Base-by-base conservation (phyloP, 768 basidiomycete genomes). In the Macrolepiota dolichaula region DNA sequence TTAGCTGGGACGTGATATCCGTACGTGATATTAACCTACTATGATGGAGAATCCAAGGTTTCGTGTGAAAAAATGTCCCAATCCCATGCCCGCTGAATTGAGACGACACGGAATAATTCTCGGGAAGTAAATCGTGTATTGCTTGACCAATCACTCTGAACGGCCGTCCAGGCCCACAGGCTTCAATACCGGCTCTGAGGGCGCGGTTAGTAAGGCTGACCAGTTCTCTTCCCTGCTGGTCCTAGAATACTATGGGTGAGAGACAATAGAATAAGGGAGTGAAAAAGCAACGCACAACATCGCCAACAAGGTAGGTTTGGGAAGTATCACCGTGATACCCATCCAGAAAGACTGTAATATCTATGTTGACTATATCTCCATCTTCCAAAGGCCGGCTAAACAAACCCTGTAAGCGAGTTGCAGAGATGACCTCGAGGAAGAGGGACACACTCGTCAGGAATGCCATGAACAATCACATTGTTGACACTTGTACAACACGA, bases 261-360 rank as follows among this genome's bases (percentile, higher is more conserved):
- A 7, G 19, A n/a, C 46, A 19, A n/a, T 17, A 19, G 12, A 49
- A 38, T 51, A 22, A 11, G 32, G 19, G 40, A 52, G 32, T n/a
- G 32, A 2, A 12, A 46, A 9, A 19, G 27, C 44, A 60, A 69
- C 76, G 73, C 71, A 93, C 91, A 15, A 92, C 92, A 36, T 85
- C 70, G 40, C 94, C 94, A 4, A 96, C 86, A 2, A 89, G 73
- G 71, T 94, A 95, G 0, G 90, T 96, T 54, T 81, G 75, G 0
- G 93, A 94, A 0, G 94, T 96, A 66, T 96, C 95, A 1, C 95
- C 95, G 65, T 96, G 94, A 72, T 85, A 94, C 1, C 91, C 89
- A 59, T 92, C 74, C n/a, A 88, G 74, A 70, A 83, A 96, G 7
- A 96, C 80, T 1, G 95, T 96, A 9, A 97, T 73, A 71, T 97